Conservation (phyloP, 169 alveolate species). For the Ichthyophthirius multifiliis region DNA sequence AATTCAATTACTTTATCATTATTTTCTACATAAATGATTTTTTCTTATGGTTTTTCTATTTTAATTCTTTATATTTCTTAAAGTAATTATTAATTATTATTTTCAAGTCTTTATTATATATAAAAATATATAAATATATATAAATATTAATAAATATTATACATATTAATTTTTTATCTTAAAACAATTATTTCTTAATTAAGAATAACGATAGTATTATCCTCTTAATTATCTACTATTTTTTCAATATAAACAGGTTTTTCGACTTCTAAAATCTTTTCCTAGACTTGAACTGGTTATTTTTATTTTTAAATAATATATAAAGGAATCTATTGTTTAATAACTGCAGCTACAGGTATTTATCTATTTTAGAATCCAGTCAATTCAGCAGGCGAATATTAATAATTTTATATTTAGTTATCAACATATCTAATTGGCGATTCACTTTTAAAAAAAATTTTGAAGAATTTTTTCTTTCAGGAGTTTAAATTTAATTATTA, state of each 20-base stretch:
- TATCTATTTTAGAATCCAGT: background rate
- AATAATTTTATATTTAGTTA: too few species aligned
- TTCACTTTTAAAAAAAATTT: too few species aligned
- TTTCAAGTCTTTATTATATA: background rate
- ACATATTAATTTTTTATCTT: too few species aligned
- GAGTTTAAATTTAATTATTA: too few species aligned
- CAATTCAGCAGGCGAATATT: background rate
- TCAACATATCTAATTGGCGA: background rate
- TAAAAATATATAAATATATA: background rate
- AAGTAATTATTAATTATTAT: background rate
- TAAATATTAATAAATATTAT: background rate
- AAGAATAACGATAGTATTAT: background rate
- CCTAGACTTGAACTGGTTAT: background rate
- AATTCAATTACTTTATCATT: background rate
- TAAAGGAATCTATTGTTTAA: background rate
- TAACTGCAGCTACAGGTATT: background rate
- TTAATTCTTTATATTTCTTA: background rate
- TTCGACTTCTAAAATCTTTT: background rate
- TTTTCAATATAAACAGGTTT: slow-evolving; percentile 3
- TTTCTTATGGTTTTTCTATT: background rate
- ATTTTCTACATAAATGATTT: background rate
- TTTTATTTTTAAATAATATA: background rate
- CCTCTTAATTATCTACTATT: background rate
- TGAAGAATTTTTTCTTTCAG: too few species aligned
- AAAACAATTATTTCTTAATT: too few species aligned